These are phyloP conservation scores for Porphyrellus cyaneotinctus DNA, from an alignment of 768 basidiomycete species.

Conservation along the genomic window DNA sequence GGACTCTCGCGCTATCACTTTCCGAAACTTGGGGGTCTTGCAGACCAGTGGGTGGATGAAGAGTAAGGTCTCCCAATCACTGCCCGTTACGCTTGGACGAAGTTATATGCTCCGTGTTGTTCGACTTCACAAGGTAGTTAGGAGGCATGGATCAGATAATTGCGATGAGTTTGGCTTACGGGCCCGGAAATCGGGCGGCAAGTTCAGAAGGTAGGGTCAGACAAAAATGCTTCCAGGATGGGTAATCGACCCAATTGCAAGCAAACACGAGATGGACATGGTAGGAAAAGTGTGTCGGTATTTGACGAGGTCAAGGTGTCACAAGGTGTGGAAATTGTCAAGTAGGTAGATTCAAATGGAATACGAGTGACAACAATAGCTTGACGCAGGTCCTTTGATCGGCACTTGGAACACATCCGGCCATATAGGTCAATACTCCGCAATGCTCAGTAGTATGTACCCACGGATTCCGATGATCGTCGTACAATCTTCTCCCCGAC, in stretches of 20 bases:
- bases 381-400: conserved; percentile 14
- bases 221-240: too few species aligned
- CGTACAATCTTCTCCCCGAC: conserved; percentile 67
- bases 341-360: neutral
- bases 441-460: neutral
- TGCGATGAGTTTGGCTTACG: neutral
- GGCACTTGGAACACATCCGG: conserved; percentile 14
- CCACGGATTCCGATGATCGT: conserved; percentile 38
- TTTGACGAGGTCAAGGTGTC: too few species aligned
- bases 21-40: conserved; percentile 60
- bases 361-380: neutral
- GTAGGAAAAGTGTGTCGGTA: too few species aligned
- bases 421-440: conserved; percentile 9
- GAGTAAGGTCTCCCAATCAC: conserved; percentile 37
- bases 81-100: neutral
- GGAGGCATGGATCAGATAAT: neutral
- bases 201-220: too few species aligned
- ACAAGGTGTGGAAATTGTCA: too few species aligned
- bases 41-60: conserved; percentile 65
- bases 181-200: too few species aligned
- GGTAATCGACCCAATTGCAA: too few species aligned
- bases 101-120: neutral
- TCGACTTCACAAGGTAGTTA: conserved; percentile 1
- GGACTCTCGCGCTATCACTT: conserved; percentile 54
- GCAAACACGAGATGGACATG: too few species aligned